Evolutionary conservation across 1,139 yeast species (phyloP).

Genomic region (Saccharomycopsis crataegensis): DNA sequence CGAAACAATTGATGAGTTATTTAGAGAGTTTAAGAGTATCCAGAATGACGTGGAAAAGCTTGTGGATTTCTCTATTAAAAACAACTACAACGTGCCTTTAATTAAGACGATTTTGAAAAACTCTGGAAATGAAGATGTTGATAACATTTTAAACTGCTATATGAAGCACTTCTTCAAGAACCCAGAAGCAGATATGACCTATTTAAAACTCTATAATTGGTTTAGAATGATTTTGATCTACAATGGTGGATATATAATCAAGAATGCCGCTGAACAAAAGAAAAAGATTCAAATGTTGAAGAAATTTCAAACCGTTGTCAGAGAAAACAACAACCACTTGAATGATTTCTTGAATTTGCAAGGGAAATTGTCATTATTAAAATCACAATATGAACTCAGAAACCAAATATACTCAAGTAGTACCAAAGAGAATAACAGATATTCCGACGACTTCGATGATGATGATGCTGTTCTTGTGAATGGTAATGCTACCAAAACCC

Average conservation of each 20-base stretch:
- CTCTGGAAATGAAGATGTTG: slow-evolving; percentile 13
- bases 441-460: slow-evolving; percentile 25
- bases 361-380: slow-evolving; percentile 60
- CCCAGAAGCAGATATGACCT: neutral
- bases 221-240: slow-evolving; percentile 68
- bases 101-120: slow-evolving; percentile 14
- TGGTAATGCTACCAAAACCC: slow-evolving; percentile 2
- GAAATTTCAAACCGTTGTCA: slow-evolving; percentile 30
- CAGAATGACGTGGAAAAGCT: slow-evolving; percentile 2
- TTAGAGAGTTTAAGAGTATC: neutral
- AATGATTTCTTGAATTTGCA: slow-evolving; percentile 51
- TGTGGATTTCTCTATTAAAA: slow-evolving; percentile 7
- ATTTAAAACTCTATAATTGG: slow-evolving; percentile 51
- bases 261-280: slow-evolving; percentile 47
- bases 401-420: slow-evolving; percentile 28
- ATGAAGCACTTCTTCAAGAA: slow-evolving; percentile 7
- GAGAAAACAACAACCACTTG: slow-evolving; percentile 6
- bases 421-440: neutral
- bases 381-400: slow-evolving; percentile 56
- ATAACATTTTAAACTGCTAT: slow-evolving; percentile 3
- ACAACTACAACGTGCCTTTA: slow-evolving; percentile 9
- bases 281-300: slow-evolving; percentile 58
- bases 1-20: slow-evolving; percentile 6
- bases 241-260: slow-evolving; percentile 63
- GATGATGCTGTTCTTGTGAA: neutral